A percentile compares a stretch with the other conserved stretches of the same genome.
phyloP scores from a whole-genome alignment of 2,329 filamentous ascomycete species.

The Cladobotryum mycophilum region DNA sequence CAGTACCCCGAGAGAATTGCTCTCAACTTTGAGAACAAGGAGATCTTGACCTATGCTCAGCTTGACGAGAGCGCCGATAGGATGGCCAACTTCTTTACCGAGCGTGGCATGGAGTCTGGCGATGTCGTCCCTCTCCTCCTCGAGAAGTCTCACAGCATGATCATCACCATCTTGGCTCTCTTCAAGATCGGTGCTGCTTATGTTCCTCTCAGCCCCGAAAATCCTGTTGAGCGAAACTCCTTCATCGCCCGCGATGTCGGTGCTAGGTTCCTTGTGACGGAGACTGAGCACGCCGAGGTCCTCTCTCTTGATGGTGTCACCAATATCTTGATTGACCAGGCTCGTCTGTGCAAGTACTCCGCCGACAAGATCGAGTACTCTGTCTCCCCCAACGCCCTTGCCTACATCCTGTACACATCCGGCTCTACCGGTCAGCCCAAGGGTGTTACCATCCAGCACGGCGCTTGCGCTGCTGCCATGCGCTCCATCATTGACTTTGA shows the following conservation, averaged over 20 bases:
- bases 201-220: conserved; percentile 18
- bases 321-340: too few relatives aligned
- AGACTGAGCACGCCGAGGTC: neutral
- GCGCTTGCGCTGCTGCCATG: conserved; percentile 14
- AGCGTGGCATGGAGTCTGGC: too few relatives aligned
- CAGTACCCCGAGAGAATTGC: conserved; percentile 9
- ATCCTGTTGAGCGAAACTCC: conserved; percentile 14
- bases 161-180: conserved; percentile 15
- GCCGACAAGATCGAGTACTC: too few relatives aligned
- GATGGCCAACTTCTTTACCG: too few relatives aligned
- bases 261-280: conserved; percentile 12
- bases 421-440: conserved; percentile 6
- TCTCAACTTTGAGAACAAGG: too few relatives aligned
- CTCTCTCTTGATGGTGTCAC: too few relatives aligned
- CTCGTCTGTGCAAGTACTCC: too few relatives aligned
- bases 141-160: conserved; percentile 8
- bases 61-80: too few relatives aligned
- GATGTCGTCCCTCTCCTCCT: too few relatives aligned
- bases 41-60: too few relatives aligned
- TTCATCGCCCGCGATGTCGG: conserved; percentile 15
- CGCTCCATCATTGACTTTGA: conserved; percentile 13
- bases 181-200: conserved; percentile 17
- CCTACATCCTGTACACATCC: too few relatives aligned
- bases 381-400: too few relatives aligned
- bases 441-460: conserved; percentile 14